Evolutionary conservation across 176 grass and related monocot genomes (phyloP).

Genomic region (Hordeum vulgare): DNA sequence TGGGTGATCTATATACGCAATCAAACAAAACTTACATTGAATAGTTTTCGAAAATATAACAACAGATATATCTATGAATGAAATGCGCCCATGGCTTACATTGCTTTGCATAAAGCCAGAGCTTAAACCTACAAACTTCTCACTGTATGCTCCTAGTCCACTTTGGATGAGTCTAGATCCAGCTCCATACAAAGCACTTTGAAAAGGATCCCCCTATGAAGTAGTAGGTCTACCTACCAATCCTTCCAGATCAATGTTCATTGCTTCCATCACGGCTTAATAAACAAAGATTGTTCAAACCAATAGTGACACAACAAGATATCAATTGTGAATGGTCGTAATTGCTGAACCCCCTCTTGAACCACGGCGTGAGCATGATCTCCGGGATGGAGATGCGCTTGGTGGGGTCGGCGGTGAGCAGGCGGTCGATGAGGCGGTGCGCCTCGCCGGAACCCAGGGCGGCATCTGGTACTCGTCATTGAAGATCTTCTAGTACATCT

Average conservation of each 20-base stretch:
- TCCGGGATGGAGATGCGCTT: slow-evolving; percentile 71
- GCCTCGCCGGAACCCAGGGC: slow-evolving; percentile 80
- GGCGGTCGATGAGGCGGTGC: slow-evolving; percentile 54
- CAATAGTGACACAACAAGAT: background rate
- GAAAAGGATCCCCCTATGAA: slow-evolving; percentile 58
- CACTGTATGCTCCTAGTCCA: slow-evolving; percentile 62
- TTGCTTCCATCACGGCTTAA: slow-evolving; percentile 17
- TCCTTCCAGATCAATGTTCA: slow-evolving; percentile 36
- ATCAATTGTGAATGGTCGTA: background rate
- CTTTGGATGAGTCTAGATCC: slow-evolving; percentile 58
- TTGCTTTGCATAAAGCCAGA: slow-evolving; percentile 90
- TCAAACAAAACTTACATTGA: background rate
- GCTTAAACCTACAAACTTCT: slow-evolving; percentile 61
- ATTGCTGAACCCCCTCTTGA: slow-evolving; percentile 64
- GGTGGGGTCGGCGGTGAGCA: slow-evolving; percentile 69
- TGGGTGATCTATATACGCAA: slow-evolving; percentile 42
- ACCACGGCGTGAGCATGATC: slow-evolving; percentile 66
- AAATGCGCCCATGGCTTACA: slow-evolving; percentile 24
- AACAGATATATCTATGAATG: background rate
- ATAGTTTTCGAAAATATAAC: background rate
- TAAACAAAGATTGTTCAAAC: background rate
- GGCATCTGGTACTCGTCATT: slow-evolving; percentile 76
- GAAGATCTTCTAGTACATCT: slow-evolving; percentile 92
- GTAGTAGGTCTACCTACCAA: background rate
- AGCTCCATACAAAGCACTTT: slow-evolving; percentile 67